Conservation (phyloP, 768 basidiomycete species). For the Gloeopeniophorella convolvens region DNA sequence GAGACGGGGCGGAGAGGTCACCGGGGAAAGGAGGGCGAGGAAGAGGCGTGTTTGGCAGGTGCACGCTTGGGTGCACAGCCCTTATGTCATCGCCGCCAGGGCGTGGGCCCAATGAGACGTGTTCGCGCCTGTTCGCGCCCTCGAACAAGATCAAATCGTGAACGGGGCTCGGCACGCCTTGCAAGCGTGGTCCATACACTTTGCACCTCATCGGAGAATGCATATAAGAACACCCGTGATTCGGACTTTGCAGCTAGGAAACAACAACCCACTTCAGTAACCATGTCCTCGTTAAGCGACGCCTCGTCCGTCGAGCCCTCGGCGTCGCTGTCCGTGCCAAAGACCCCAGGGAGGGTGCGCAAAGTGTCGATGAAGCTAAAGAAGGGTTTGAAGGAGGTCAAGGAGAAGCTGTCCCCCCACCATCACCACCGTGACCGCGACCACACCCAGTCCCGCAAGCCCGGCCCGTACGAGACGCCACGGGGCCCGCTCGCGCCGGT, state of each 20-base stretch:
- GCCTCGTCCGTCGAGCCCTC: background rate
- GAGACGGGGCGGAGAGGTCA: no score
- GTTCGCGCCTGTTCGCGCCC: no score
- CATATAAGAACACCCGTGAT: background rate
- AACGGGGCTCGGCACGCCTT: conserved; percentile 8
- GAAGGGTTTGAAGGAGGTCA: conserved; percentile 21
- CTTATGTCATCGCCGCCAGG: conserved; percentile 6
- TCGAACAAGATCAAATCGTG: no score
- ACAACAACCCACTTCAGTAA: background rate
- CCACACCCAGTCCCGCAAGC: background rate
- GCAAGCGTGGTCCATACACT: conserved; percentile 11
- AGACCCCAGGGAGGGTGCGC: conserved; percentile 11
- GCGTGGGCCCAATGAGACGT: background rate
- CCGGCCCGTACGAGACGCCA: conserved; percentile 11
- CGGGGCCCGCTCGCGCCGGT: conserved; percentile 15
- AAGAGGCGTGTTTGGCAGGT: no score
- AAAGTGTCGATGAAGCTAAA: conserved; percentile 22
- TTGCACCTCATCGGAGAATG: background rate
- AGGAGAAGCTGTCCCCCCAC: conserved; percentile 16
- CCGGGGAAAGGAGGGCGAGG: no score
- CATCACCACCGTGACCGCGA: conserved; percentile 1
- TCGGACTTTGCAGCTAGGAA: background rate
- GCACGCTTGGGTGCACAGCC: conserved; percentile 13
- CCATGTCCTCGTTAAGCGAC: conserved; percentile 4
- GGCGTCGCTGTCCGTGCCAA: background rate